Evolutionary conservation across 1,284 basidiomycete species (phyloP).

Genomic region (Melampsora abietis-canadensis): DNA sequence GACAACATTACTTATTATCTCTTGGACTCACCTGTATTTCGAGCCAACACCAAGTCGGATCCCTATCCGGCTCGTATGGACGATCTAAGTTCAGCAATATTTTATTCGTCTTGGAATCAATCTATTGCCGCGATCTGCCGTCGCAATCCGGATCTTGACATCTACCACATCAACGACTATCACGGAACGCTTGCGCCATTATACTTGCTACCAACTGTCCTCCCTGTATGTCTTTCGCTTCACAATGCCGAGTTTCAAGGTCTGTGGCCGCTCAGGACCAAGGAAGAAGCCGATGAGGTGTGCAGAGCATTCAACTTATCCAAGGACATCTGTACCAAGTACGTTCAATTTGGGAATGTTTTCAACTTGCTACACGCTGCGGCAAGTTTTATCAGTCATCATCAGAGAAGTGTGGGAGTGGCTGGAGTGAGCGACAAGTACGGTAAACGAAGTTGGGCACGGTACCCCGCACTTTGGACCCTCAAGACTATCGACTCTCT

Average conservation of each 20-base stretch:
- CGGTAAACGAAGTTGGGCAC: constrained; percentile 88
- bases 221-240: constrained; percentile 83
- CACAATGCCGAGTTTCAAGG: constrained; percentile 96
- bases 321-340: constrained; percentile 88
- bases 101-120: constrained; percentile 96
- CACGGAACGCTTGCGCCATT: constrained; percentile 84
- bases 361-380: constrained; percentile 89
- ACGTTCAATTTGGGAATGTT: constrained; percentile 92
- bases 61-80: constrained; percentile 94
- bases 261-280: constrained; percentile 86
- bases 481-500: constrained; percentile 88
- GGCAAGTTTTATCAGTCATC: constrained; percentile 81
- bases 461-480: constrained; percentile 90
- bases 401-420: constrained; percentile 86
- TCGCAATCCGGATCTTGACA: constrained; percentile 76
- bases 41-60: constrained; percentile 86
- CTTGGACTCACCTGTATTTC: constrained; percentile 88
- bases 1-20: constrained; percentile 92
- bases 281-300: constrained; percentile 95
- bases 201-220: constrained; percentile 80
- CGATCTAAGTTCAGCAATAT: constrained; percentile 87
- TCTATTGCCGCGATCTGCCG: constrained; percentile 84
- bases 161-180: constrained; percentile 81
- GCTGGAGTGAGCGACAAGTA: constrained; percentile 94
- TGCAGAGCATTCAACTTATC: constrained; percentile 93